Evolutionary conservation across 257 asterid species (phyloP).

Genomic region (Solanum clarkiae): DNA sequence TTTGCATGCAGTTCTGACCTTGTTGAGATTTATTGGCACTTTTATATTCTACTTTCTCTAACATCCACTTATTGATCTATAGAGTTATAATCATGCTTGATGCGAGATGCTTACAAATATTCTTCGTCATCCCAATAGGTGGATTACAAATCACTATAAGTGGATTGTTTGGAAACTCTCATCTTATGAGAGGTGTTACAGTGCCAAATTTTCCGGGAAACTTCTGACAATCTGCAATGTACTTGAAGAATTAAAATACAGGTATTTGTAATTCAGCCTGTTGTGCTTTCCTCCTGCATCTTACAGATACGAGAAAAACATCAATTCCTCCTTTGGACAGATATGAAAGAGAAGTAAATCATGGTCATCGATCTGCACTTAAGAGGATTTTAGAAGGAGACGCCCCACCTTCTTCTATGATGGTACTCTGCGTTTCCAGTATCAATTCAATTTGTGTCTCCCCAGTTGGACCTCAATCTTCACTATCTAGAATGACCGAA

Average conservation of each 20-base stretch:
- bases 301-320: conserved; percentile 2
- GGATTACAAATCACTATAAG: conserved; percentile 87
- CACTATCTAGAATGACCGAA: conserved; percentile 17
- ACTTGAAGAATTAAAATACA: conserved; percentile 78
- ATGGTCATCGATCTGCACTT: conserved; percentile 85
- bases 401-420: conserved; percentile 60
- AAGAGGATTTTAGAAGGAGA: conserved; percentile 87
- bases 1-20: not conserved
- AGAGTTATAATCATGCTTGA: not conserved
- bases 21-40: not conserved
- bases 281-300: not conserved
- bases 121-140: conserved; percentile 29
- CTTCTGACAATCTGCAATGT: conserved; percentile 60
- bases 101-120: not conserved
- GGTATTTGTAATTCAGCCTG: conserved; percentile 29
- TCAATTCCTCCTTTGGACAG: conserved; percentile 23
- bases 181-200: conserved; percentile 79
- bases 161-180: conserved; percentile 97
- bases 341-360: conserved; percentile 89
- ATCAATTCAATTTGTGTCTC: conserved; percentile 25
- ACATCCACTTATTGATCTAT: not conserved
- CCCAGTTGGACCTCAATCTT: conserved; percentile 22
- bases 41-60: not conserved
- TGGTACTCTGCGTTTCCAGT: conserved; percentile 85
- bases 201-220: conserved; percentile 55